Evolutionary conservation across 2,329 filamentous ascomycete genomes (phyloP).

Genomic region (Pseudocercospora fuligena): DNA sequence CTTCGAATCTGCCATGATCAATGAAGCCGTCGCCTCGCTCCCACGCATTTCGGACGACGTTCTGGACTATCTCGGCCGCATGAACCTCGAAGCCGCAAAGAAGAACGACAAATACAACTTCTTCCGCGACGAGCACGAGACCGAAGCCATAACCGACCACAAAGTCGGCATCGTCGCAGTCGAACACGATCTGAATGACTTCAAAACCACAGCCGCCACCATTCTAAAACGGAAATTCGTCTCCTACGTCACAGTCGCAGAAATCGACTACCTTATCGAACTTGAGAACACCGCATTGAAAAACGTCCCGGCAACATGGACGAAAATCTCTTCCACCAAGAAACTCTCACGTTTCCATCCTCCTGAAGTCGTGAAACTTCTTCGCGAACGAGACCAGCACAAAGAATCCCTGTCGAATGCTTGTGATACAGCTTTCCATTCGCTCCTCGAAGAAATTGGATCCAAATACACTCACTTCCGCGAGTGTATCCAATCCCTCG

Average conservation of each 20-base stretch:
- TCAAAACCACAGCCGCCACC: conserved; percentile 71
- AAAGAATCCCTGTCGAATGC: conserved; percentile 91
- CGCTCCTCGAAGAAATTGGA: conserved; percentile 74
- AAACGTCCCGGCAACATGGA: conserved; percentile 90
- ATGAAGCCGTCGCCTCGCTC: conserved; percentile 72
- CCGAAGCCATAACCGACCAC: conserved; percentile 83
- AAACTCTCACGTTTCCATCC: conserved; percentile 92
- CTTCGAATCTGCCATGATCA: conserved; percentile 73
- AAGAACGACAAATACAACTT: conserved; percentile 93
- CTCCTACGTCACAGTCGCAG: conserved; percentile 80
- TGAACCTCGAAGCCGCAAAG: conserved; percentile 82
- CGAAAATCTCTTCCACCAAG: conserved; percentile 93
- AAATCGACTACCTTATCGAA: conserved; percentile 94
- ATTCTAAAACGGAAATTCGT: conserved; percentile 74
- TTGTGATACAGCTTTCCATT: conserved; percentile 80
- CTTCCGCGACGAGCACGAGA: conserved; percentile 86
- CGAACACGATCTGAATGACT: conserved; percentile 82
- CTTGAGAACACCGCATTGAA: conserved; percentile 83
- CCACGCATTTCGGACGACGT: conserved; percentile 77
- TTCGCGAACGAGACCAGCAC: conserved; percentile 89
- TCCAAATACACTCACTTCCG: conserved; percentile 87
- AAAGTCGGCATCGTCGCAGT: conserved; percentile 93
- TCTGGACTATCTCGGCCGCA: conserved; percentile 76
- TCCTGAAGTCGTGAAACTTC: conserved; percentile 80
- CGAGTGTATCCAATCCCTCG: conserved; percentile 83